Base-by-base conservation (phyloP, 495 filamentous ascomycete species). In the Physcia stellaris region DNA sequence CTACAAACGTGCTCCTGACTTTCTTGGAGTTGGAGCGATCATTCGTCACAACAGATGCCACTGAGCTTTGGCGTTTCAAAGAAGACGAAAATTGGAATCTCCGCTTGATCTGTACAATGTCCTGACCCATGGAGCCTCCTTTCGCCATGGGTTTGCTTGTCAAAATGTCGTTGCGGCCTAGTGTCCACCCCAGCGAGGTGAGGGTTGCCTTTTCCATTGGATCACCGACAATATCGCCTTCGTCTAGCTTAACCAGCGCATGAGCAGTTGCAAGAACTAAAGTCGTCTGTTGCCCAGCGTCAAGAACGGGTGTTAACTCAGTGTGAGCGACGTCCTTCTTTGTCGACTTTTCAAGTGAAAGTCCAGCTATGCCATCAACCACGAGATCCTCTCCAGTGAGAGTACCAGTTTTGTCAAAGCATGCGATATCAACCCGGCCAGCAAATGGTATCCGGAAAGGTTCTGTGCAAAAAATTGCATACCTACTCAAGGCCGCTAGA, bases 201-300 rank as follows among this genome's bases (percentile, higher is more conserved):
- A 99, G 64, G 9, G 90, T 95, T 27, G 90, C 90, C 58, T 95
- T 94, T 52, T 99, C 90, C 90, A 99, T 99, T 12, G 90, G 90
- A 54, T 99, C 90, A 44, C 90, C 90, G 32, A 96, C 92, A 43
- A 96, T 77, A 12, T 99, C 90, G 15, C 90, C 92, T 54, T 99
- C 90, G 48, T 99, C 90, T 4, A 99, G 64, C 49, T 85, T 93
- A 18, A 99, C 90, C 24, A 99, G 64, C 13, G 90, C 90, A 54
- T 99, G 90, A 7, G 90, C 90, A 32, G 85, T 94, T 20, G 92
- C 90, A 31, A 99, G 72, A 18, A 96, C 86, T 34, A 99, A 73
- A 16, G 87, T 88, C 2, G 90, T 99, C 39, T 93, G 75, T 35
- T 80, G 63, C 30, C 70, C 76, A 49, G 77, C 71, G 23, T 77